Conservation (phyloP, 257 asterid species). For the Rauvolfia tetraphylla region DNA sequence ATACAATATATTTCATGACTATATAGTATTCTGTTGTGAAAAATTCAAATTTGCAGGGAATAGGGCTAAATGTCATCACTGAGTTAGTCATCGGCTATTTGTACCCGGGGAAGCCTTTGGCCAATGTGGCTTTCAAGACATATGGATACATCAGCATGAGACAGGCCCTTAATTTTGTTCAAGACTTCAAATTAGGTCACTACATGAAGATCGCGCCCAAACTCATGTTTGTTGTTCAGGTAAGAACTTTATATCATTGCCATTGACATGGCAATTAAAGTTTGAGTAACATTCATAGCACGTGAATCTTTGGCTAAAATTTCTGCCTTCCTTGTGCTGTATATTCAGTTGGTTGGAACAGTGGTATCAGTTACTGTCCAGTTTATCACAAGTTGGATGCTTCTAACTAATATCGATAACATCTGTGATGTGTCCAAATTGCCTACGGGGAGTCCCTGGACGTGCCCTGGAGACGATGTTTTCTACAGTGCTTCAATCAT, state of each 20-base stretch:
- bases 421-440: slow-evolving; percentile 46
- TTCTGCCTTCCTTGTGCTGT: too few species aligned
- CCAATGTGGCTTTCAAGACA: slow-evolving; percentile 68
- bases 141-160: slow-evolving; percentile 82
- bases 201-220: slow-evolving; percentile 89
- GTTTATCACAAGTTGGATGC: slow-evolving; percentile 81
- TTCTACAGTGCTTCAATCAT: slow-evolving; percentile 81
- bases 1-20: too few species aligned
- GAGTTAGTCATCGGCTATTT: slow-evolving; percentile 62
- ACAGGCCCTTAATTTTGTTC: slow-evolving; percentile 51
- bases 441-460: slow-evolving; percentile 76
- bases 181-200: slow-evolving; percentile 70
- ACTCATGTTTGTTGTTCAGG: slow-evolving; percentile 75
- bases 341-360: slow-evolving; percentile 66
- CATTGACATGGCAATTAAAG: too few species aligned
- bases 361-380: slow-evolving; percentile 43
- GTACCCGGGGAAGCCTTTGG: slow-evolving; percentile 74
- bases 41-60: slow-evolving; percentile 61
- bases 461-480: slow-evolving; percentile 72
- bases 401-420: slow-evolving; percentile 40
- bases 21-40: too few species aligned
- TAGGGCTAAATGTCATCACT: slow-evolving; percentile 60
- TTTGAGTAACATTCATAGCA: too few species aligned
- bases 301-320: too few species aligned
- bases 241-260: too few species aligned